Conservation (phyloP, 2,329 filamentous ascomycete genomes). For the Penicillium freii region DNA sequence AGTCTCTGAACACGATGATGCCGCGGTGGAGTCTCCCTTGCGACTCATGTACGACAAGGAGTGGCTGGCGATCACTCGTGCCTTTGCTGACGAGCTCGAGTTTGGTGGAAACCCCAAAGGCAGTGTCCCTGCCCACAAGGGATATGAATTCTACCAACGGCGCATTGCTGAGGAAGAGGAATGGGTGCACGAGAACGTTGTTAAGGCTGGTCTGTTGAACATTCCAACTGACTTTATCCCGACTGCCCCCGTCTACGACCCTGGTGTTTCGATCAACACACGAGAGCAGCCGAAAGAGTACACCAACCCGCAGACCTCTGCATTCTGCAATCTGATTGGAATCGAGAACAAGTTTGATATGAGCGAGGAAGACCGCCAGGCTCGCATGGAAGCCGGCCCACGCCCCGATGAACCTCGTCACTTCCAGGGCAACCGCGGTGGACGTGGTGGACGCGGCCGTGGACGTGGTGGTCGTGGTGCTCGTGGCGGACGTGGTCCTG, state of each 20-base stretch:
- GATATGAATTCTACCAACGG: constrained; percentile 65
- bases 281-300: constrained; percentile 72
- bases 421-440: constrained; percentile 14
- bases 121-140: constrained; percentile 58
- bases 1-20: constrained; percentile 36
- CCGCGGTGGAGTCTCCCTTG: constrained; percentile 47
- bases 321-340: constrained; percentile 74
- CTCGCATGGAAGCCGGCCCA: constrained; percentile 60
- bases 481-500: constrained; percentile 4
- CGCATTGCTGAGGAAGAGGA: constrained; percentile 66
- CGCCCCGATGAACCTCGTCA: constrained; percentile 31
- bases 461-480: constrained; percentile 21
- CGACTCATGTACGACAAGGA: constrained; percentile 81
- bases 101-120: constrained; percentile 59
- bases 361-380: constrained; percentile 65
- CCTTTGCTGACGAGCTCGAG: constrained; percentile 65
- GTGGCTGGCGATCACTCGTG: constrained; percentile 90
- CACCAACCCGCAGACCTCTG: constrained; percentile 79
- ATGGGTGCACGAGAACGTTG: constrained; percentile 82
- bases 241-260: constrained; percentile 71
- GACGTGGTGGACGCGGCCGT: constrained; percentile 21
- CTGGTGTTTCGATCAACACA: constrained; percentile 56
- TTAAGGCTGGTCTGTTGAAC: constrained; percentile 58
- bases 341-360: constrained; percentile 75
- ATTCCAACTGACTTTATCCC: constrained; percentile 75